phyloP scores from a whole-genome alignment of 2,329 filamentous ascomycete species.

The Alternaria sp. region DNA sequence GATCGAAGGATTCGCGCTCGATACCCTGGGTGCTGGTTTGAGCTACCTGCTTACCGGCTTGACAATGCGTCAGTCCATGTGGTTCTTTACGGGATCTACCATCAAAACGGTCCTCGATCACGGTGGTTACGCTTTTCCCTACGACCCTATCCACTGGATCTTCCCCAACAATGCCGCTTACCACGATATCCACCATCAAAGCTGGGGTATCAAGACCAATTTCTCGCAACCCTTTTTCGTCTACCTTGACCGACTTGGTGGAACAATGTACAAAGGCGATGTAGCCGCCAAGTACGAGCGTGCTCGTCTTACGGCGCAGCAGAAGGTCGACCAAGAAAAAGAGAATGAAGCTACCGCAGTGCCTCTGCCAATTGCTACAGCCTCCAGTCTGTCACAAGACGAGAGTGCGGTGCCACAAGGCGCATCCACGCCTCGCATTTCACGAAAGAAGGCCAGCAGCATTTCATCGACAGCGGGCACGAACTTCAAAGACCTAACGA shows the following conservation, averaged over 20 bases:
- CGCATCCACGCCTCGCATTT: slow-evolving; percentile 50
- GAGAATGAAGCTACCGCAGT: slow-evolving; percentile 35
- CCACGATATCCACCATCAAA: slow-evolving; percentile 98
- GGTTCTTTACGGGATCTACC: slow-evolving; percentile 87
- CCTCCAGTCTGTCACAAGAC: slow-evolving; percentile 31
- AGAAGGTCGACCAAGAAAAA: slow-evolving; percentile 62
- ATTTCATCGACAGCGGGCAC: slow-evolving; percentile 50
- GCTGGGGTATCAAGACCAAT: slow-evolving; percentile 98
- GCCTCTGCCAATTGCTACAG: slow-evolving; percentile 21
- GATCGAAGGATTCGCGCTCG: slow-evolving; percentile 89
- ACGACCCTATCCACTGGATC: slow-evolving; percentile 89
- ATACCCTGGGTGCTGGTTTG: slow-evolving; percentile 85
- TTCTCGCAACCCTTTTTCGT: slow-evolving; percentile 93
- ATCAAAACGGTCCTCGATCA: slow-evolving; percentile 98
- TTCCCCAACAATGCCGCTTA: slow-evolving; percentile 96
- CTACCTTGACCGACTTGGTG: slow-evolving; percentile 86
- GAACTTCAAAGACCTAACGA: slow-evolving; percentile 56
- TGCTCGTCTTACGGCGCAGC: slow-evolving; percentile 63
- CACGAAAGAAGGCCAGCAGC: slow-evolving; percentile 53
- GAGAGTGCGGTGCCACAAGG: slow-evolving; percentile 37
- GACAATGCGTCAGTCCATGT: slow-evolving; percentile 85
- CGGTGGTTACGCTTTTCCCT: slow-evolving; percentile 94
- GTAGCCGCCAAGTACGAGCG: slow-evolving; percentile 67
- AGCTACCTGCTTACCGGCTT: slow-evolving; percentile 83
- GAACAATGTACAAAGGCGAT: slow-evolving; percentile 80